Base-by-base conservation (phyloP, 1,284 basidiomycete species). In the Leccinum subspadiceum region DNA sequence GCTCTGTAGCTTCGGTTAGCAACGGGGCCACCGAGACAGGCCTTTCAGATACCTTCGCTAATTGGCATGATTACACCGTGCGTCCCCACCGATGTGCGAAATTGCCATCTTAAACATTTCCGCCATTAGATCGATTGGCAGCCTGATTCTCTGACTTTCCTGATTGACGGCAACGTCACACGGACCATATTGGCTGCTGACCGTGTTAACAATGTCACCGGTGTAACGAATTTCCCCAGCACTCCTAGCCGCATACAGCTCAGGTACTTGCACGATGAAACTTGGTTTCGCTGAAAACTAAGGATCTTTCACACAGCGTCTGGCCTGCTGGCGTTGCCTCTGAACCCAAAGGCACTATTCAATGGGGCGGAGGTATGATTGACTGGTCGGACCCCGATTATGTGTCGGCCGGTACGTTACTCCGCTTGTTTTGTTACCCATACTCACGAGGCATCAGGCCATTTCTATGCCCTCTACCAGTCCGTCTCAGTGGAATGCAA, bases 241-340 rank as follows among this genome's bases (percentile, higher is more conserved):
- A 92, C 92, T 1, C 92, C 92, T 1, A 84, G 89, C 15, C 84
- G 89, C 49, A 81, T 94, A 39, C 89, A 94, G 73, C 74, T 94
- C 60, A 91, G 88, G 85, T 85, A 70, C 54, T 41, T 33, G 4
- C 56, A 44, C 12, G 31, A 41, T 13, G 29, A 26, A 8, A 49
- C 48, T 39, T 17, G 29, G 9, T 61, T 31, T 22, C 2, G 24
- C 31, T 26, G 57, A 58, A 17, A 53, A 20, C 54, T 62, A 55
- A 58, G 50, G 7, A 54, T n/a, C 9, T 12, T 46, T 48, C 35
- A 4, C 3, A n/a, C 65, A 87, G 85, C 58, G 67, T 93, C 60
- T 94, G 92, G 91, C 87, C 91, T 20, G 87, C 88, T 2, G 92
- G 92, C 41, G 86, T 89, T 68, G 59, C 78, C 48, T 69, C 77